Percentiles rank a stretch among this genome's conserved stretches.
phyloP scores from a whole-genome alignment of 495 filamentous ascomycete species.

The Podospora appendiculata region DNA sequence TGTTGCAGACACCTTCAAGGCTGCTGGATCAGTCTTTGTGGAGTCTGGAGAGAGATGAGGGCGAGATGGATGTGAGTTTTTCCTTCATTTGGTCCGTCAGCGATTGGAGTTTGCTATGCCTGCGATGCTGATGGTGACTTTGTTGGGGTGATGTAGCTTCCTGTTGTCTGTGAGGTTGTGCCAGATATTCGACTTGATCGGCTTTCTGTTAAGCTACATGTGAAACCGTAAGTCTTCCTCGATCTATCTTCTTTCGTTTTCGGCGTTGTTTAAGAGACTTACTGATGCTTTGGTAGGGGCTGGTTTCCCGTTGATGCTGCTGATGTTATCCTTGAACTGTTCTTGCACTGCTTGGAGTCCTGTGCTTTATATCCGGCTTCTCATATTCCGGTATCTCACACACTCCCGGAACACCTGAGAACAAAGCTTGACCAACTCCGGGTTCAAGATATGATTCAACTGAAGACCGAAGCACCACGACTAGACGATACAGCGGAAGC shows the following conservation, averaged over 20 bases:
- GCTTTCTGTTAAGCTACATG: slow-evolving; percentile 17
- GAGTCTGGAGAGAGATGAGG: slow-evolving; percentile 57
- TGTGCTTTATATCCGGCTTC: slow-evolving; percentile 28
- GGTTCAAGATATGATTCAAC: background rate
- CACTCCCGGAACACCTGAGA: background rate
- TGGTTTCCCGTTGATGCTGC: slow-evolving; percentile 33
- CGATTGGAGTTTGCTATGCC: background rate
- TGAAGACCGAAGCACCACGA: background rate
- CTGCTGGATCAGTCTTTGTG: slow-evolving; percentile 53
- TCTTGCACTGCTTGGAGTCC: slow-evolving; percentile 33
- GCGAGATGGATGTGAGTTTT: slow-evolving; percentile 62
- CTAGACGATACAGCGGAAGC: background rate
- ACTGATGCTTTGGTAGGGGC: slow-evolving; percentile 13
- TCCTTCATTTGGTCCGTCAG: background rate
- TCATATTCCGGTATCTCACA: slow-evolving; percentile 2
- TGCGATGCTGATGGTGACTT: background rate
- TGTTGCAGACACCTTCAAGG: slow-evolving; percentile 53
- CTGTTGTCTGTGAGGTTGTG: slow-evolving; percentile 60
- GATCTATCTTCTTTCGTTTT: slow-evolving; percentile 1
- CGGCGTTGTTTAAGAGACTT: slow-evolving; percentile 3
- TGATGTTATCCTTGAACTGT: slow-evolving; percentile 37
- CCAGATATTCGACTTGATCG: slow-evolving; percentile 29
- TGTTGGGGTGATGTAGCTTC: slow-evolving; percentile 30
- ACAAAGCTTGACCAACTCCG: background rate
- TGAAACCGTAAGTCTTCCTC: slow-evolving; percentile 9